Percentiles rank a stretch among this genome's conserved stretches.
phyloP scores from a whole-genome alignment of 2,329 filamentous ascomycete species.

The Ceratocystis ficicola region DNA sequence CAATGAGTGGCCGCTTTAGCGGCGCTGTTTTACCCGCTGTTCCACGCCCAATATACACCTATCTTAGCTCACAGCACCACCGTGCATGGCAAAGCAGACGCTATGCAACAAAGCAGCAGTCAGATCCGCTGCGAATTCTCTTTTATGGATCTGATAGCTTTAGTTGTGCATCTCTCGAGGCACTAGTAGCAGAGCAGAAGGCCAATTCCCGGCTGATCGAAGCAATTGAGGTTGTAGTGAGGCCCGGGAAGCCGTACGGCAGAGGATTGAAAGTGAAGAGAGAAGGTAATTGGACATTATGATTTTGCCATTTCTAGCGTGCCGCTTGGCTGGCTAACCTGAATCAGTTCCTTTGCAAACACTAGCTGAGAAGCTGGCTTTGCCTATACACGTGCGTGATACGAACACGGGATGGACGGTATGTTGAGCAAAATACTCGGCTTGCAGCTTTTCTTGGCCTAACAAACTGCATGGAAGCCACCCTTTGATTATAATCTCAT shows the following conservation, averaged over 20 bases:
- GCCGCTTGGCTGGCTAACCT: background rate
- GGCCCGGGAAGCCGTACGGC: conserved; percentile 66
- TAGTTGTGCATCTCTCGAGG: conserved; percentile 63
- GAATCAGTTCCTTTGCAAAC: conserved; percentile 54
- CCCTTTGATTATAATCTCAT: conserved; percentile 60
- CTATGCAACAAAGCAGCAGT: conserved; percentile 23
- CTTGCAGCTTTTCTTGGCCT: conserved; percentile 11
- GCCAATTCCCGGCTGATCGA: conserved; percentile 45
- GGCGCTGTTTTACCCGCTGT: background rate
- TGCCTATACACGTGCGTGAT: conserved; percentile 62
- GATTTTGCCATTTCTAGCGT: background rate
- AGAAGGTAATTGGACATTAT: conserved; percentile 34
- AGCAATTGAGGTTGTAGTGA: conserved; percentile 76
- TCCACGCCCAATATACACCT: background rate
- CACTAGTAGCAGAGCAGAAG: conserved; percentile 50
- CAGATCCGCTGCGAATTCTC: conserved; percentile 63
- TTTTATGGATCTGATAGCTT: conserved; percentile 94
- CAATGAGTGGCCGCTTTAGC: background rate
- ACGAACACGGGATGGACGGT: conserved; percentile 76
- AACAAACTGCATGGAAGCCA: conserved; percentile 33
- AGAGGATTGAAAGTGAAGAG: conserved; percentile 57
- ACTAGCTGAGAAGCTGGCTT: conserved; percentile 48
- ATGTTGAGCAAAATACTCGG: conserved; percentile 27
- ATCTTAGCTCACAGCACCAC: background rate
- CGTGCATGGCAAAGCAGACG: background rate